These are phyloP conservation scores for Talaromyces sp. DNA, from an alignment of 2,329 filamentous ascomycete species.

Conservation along the genomic window DNA sequence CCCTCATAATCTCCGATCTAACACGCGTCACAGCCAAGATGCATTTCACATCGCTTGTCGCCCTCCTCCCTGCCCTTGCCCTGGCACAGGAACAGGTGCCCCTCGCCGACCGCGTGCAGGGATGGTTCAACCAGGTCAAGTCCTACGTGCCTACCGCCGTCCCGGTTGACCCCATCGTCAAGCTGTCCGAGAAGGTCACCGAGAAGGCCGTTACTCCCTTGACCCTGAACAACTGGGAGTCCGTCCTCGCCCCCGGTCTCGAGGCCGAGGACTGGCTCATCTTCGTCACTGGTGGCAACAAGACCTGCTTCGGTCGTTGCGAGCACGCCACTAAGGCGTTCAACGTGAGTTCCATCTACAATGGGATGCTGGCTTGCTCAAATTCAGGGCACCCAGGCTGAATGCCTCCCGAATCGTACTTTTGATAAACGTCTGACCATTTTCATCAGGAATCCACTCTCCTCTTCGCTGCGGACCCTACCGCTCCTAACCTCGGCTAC, in stretches of 20 bases:
- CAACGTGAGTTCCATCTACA: conserved; percentile 44
- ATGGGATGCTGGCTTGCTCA: not conserved
- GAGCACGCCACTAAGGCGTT: conserved; percentile 56
- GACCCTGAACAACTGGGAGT: conserved; percentile 61
- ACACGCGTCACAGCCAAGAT: conserved; percentile 43
- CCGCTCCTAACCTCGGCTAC: conserved; percentile 59
- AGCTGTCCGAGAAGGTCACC: conserved; percentile 54
- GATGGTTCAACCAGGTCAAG: conserved; percentile 57
- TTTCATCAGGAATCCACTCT: conserved; percentile 53
- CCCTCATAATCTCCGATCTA: not conserved
- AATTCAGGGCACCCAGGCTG: not conserved
- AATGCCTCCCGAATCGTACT: not conserved
- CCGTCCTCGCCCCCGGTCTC: conserved; percentile 49
- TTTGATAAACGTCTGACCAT: no score
- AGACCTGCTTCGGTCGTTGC: conserved; percentile 65
- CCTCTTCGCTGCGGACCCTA: conserved; percentile 56
- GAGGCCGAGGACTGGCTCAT: conserved; percentile 60
- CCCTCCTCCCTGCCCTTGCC: conserved; percentile 54
- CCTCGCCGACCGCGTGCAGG: conserved; percentile 48
- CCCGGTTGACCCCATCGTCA: conserved; percentile 37
- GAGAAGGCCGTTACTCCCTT: conserved; percentile 55
- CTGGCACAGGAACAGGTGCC: conserved; percentile 63
- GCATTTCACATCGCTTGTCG: conserved; percentile 56
- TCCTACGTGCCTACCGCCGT: conserved; percentile 56
- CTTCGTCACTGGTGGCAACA: conserved; percentile 65